Evolutionary conservation across 2,329 filamentous ascomycete genomes (phyloP).

Genomic region (Monilinia vaccinii-corymbosi): DNA sequence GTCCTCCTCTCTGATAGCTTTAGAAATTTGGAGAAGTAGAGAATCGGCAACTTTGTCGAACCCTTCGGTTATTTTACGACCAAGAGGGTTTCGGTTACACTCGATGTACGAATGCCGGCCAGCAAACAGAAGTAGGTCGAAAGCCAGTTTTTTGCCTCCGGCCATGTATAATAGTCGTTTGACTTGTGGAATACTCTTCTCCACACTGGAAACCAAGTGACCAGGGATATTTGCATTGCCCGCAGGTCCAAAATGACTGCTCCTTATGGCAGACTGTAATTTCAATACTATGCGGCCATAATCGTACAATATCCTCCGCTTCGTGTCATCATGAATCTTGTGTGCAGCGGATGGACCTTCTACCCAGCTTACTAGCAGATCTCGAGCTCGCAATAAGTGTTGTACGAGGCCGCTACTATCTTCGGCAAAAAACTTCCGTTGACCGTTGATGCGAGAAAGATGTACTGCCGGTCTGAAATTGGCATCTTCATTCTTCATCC

Average conservation of each 20-base stretch:
- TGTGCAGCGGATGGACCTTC: background rate
- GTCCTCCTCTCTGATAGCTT: background rate
- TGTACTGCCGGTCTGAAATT: background rate
- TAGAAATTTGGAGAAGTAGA: background rate
- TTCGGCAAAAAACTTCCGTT: background rate
- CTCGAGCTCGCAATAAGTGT: background rate
- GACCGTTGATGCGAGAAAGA: background rate
- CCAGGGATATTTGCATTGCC: background rate
- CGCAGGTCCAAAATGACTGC: background rate
- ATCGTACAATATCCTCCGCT: background rate
- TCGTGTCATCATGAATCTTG: background rate
- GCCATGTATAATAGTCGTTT: background rate
- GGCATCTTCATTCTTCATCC: background rate
- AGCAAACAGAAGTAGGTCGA: background rate
- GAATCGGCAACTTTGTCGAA: background rate
- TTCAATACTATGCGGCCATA: background rate
- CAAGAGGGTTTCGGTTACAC: background rate
- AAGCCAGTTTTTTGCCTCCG: background rate
- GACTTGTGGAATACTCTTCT: background rate
- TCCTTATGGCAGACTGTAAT: background rate
- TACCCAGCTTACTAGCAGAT: background rate
- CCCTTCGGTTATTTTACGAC: background rate
- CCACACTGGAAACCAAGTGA: background rate
- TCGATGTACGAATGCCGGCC: background rate
- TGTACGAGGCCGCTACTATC: background rate